Evolutionary conservation across 306 rosid species (phyloP).

Genomic region (Quercus bicolor): DNA sequence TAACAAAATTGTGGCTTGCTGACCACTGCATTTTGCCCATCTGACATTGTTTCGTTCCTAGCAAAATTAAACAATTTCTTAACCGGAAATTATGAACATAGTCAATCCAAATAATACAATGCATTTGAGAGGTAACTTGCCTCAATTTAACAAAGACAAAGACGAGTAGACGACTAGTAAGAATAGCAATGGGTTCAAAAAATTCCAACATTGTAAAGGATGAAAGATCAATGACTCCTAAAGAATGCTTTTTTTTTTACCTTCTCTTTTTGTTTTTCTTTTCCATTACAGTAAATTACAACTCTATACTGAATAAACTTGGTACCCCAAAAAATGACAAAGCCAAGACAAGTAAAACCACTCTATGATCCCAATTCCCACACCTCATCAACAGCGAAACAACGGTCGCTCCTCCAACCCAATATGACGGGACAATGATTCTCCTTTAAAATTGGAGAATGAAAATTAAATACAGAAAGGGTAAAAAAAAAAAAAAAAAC

Average conservation of each 20-base stretch:
- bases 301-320: constrained; percentile 60
- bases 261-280: background rate
- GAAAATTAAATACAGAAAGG: constrained; percentile 28
- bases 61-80: no score
- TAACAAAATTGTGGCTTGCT: no score
- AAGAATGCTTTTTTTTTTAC: constrained; percentile 19
- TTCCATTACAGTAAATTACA: constrained; percentile 58
- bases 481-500: background rate
- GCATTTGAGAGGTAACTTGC: no score
- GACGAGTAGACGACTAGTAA: no score
- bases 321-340: constrained; percentile 50
- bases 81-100: no score
- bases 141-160: no score
- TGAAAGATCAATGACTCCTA: constrained; percentile 10
- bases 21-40: no score
- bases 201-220: background rate
- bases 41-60: no score
- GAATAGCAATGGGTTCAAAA: background rate
- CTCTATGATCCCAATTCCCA: constrained; percentile 69
- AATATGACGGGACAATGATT: constrained; percentile 50
- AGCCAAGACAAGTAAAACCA: constrained; percentile 43
- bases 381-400: constrained; percentile 42
- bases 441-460: constrained; percentile 97
- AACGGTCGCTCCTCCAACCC: constrained; percentile 57
- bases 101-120: no score